Base-by-base conservation (phyloP, 345 rosid genomes). In the Corchorus capsularis region DNA sequence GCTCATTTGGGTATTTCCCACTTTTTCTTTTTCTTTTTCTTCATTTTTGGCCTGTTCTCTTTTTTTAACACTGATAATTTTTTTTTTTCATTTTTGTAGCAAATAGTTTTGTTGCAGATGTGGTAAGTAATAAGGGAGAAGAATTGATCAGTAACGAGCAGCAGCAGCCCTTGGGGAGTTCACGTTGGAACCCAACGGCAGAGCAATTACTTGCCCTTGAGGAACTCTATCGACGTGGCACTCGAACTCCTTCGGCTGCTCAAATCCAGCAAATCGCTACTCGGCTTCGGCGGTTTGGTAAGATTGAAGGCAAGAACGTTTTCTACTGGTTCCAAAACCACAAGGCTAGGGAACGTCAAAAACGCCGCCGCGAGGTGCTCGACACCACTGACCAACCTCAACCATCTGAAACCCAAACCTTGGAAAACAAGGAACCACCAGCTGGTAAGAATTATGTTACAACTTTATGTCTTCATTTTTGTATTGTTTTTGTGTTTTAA, bases 261-360 rank as follows among this genome's bases (percentile, higher is more conserved):
- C 86, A 91, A 77, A 91, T 91, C 81, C 91, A 91, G 72, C 82
- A 82, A 75, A 91, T 91, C 32, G 88, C 94, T 5, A 47, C 79
- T 4, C 85, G 85, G 79, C 96, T 91, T 61, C 83, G 90, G 49
- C 77, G 88, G 81, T 91, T 84, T 70, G 96, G 96, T 7, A 87
- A 76, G 80, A 84, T 91, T 32, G 94, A 91, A 80, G 96, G 96
- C 2, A 91, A 91, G 73, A 91, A 89, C 63, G 92, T 91, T 46
- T 91, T 91, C 81, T 91, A 91, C 83, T 91, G 96, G 96, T 89
- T 91, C 74, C 96, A 91, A 69, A 91, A 91, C 63, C 96, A 89
- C 64, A 91, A 91, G 72, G 90, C 96, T 6, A 83, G 93, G 80
- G 93, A 90, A 46, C 74, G 93, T 41, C 89, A 77, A 3, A 89